Evolutionary conservation across 2,329 filamentous ascomycete genomes (phyloP).

Genomic region (Fusarium sp.): DNA sequence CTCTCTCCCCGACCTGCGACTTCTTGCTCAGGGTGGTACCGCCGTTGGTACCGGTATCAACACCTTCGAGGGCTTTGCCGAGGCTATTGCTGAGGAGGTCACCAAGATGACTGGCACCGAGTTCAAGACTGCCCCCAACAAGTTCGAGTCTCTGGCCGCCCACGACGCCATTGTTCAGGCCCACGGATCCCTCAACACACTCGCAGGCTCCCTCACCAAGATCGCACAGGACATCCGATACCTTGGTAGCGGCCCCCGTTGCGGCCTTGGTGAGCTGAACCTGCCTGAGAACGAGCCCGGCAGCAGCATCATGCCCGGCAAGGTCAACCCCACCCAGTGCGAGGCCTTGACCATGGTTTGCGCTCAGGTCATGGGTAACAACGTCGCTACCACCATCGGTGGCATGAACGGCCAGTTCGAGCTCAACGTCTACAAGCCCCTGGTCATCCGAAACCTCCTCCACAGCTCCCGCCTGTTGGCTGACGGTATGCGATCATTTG

Average conservation of each 20-base stretch:
- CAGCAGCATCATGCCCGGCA: conserved; percentile 98
- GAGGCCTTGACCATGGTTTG: conserved; percentile 98
- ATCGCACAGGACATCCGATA: conserved; percentile 98
- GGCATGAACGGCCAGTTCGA: conserved; percentile 99
- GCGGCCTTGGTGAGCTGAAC: conserved; percentile 91
- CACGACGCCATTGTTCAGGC: conserved; percentile 97
- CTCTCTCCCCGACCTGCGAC: conserved; percentile 83
- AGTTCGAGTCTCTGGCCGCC: conserved; percentile 96
- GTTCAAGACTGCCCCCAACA: conserved; percentile 98
- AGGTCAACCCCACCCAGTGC: conserved; percentile 99
- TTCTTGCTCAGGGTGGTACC: conserved; percentile 94
- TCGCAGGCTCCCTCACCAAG: conserved; percentile 93
- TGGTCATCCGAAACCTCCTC: conserved; percentile 93
- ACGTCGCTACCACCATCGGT: conserved; percentile 90
- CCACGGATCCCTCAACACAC: conserved; percentile 91
- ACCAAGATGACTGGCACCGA: conserved; percentile 91
- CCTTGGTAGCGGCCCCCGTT: conserved; percentile 94
- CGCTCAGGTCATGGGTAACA: conserved; percentile 97
- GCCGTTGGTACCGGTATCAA: conserved; percentile 98
- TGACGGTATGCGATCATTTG: conserved; percentile 95
- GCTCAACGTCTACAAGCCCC: conserved; percentile 98
- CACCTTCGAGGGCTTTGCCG: conserved; percentile 95
- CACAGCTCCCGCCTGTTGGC: conserved; percentile 90
- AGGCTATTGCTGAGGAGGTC: conserved; percentile 91
- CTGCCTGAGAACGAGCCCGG: conserved; percentile 98